These are phyloP conservation scores for Orychophragmus violaceus DNA, from an alignment of 345 rosid species.

Conservation along the genomic window DNA sequence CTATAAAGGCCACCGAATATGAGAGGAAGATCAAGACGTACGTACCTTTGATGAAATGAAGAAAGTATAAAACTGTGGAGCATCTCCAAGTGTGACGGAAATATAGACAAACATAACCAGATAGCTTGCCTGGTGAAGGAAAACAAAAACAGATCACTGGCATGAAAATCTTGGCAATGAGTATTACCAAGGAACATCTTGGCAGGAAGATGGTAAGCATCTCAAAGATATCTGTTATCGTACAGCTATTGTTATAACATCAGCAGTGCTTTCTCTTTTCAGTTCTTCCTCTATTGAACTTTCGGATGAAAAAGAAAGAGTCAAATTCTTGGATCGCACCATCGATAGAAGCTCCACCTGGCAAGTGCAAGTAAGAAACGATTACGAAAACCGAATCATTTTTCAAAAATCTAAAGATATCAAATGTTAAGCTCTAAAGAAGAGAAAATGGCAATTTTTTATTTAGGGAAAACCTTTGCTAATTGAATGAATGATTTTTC, in stretches of 20 bases:
- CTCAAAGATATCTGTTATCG: conserved; percentile 24
- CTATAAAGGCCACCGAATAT: conserved; percentile 6
- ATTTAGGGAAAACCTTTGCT: conserved; percentile 59
- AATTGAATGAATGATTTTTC: conserved; percentile 83
- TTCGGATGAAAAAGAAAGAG: conserved; percentile 90
- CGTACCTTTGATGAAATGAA: conserved; percentile 83
- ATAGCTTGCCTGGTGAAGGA: conserved; percentile 64
- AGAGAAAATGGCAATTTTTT: background rate
- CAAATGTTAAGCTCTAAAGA: background rate
- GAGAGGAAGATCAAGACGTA: conserved; percentile 11
- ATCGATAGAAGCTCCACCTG: conserved; percentile 73
- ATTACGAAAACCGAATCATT: background rate
- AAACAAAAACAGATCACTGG: conserved; percentile 7
- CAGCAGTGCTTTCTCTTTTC: conserved; percentile 95
- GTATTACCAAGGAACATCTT: background rate
- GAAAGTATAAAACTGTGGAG: conserved; percentile 48
- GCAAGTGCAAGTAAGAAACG: conserved; percentile 21
- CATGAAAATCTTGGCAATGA: background rate
- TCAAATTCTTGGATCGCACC: conserved; percentile 67
- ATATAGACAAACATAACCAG: conserved; percentile 94
- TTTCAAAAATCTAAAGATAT: background rate
- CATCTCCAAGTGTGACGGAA: conserved; percentile 82
- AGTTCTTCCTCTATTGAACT: conserved; percentile 96
- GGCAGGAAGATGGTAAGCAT: conserved; percentile 7
- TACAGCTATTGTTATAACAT: conserved; percentile 71